Conservation (phyloP, 2,329 filamentous ascomycete species). For the Tolypocladium amazonense region DNA sequence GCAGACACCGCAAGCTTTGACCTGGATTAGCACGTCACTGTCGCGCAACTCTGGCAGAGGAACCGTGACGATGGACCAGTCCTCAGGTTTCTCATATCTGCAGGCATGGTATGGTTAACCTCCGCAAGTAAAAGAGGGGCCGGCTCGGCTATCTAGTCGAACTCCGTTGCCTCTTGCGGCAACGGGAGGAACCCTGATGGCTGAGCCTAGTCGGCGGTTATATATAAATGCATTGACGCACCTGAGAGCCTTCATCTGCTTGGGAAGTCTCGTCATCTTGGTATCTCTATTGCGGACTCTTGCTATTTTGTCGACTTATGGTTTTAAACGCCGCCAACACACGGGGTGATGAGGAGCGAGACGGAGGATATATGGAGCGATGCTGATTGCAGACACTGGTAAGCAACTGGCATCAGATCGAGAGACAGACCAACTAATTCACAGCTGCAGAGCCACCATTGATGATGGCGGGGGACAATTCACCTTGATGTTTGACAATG, state of each 20-base stretch:
- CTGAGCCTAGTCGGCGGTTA: neutral
- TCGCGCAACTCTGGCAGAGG: constrained; percentile 50
- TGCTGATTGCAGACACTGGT: neutral
- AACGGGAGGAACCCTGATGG: constrained; percentile 11
- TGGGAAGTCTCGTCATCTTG: constrained; percentile 30
- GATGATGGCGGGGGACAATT: neutral
- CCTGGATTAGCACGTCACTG: constrained; percentile 53
- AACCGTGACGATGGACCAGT: constrained; percentile 49
- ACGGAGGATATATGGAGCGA: neutral
- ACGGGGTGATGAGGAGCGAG: neutral
- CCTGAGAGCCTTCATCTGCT: constrained; percentile 53
- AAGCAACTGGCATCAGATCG: neutral
- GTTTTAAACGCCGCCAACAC: neutral
- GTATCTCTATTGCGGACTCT: neutral
- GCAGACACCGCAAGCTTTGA: constrained; percentile 57
- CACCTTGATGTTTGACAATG: neutral
- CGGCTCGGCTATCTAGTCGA: neutral
- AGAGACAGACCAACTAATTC: neutral
- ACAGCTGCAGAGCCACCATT: neutral
- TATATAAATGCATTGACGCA: constrained; percentile 20
- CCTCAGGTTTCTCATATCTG: constrained; percentile 51
- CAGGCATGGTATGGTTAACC: constrained; percentile 1
- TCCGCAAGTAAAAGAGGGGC: neutral
- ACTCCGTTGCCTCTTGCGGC: neutral
- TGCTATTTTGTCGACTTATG: neutral